Percentiles rank a stretch among this genome's conserved stretches.
phyloP scores from a whole-genome alignment of 352 stramenopile species.

The Blastocystis sp. region DNA sequence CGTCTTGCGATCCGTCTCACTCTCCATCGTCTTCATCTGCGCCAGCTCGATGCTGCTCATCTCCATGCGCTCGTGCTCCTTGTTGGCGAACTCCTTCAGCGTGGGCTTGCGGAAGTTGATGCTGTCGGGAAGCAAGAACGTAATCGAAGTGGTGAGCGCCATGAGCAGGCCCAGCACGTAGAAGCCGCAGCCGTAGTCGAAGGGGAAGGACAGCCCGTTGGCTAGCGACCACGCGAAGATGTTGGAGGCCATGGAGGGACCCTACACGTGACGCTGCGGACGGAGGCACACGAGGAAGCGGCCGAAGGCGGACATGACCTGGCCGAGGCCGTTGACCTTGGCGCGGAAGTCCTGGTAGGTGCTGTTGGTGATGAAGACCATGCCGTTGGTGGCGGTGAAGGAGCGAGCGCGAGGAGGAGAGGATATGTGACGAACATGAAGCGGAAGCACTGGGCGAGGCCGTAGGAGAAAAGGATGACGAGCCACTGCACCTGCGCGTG shows the following conservation, averaged over 20 bases:
- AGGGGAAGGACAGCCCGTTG: constrained; percentile 49
- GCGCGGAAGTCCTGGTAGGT: constrained; percentile 55
- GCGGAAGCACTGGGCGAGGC: constrained; percentile 30
- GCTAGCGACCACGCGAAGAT: constrained; percentile 55
- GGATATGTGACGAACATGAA: constrained; percentile 47
- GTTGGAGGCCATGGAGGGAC: constrained; percentile 34
- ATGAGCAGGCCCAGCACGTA: constrained; percentile 52
- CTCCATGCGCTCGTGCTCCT: constrained; percentile 58
- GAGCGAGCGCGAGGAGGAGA: constrained; percentile 26
- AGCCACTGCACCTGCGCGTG: constrained; percentile 12
- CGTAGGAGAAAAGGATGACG: constrained; percentile 15
- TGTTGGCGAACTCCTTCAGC: constrained; percentile 11
- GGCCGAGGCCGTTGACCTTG: constrained; percentile 61
- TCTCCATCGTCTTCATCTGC: constrained; percentile 2
- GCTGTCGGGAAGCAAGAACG: constrained; percentile 15
- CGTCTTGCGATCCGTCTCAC: too few species aligned
- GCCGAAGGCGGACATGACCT: constrained; percentile 51
- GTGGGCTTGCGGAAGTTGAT: constrained; percentile 27
- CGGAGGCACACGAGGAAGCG: neutral
- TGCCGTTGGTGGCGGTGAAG: constrained; percentile 60
- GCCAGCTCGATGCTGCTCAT: constrained; percentile 41
- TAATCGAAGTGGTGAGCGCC: neutral
- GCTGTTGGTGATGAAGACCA: constrained; percentile 65
- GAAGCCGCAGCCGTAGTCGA: constrained; percentile 56
- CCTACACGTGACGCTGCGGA: neutral